phyloP scores from a whole-genome alignment of 345 rosid species.

The Eucalyptus regnans region DNA sequence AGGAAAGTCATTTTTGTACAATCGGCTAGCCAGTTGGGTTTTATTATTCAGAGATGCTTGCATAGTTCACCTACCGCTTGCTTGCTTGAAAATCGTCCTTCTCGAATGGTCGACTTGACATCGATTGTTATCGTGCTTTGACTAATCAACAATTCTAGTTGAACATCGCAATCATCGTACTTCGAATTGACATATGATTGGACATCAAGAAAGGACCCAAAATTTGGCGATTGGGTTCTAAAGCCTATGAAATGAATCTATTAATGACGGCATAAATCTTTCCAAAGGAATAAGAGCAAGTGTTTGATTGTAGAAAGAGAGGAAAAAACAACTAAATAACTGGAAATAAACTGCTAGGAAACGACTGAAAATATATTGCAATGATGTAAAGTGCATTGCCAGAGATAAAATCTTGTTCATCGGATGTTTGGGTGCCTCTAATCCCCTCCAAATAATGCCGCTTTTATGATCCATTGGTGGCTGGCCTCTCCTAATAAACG shows the following conservation, averaged over 20 bases:
- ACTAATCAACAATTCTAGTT: not conserved
- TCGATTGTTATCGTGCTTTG: not conserved
- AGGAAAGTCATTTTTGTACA: not conserved
- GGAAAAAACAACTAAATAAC: not conserved
- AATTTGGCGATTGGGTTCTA: not conserved
- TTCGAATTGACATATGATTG: not conserved
- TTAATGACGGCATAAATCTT: not conserved
- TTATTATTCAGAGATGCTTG: not conserved
- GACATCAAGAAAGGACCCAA: not conserved
- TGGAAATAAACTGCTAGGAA: not conserved
- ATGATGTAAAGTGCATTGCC: too few species aligned
- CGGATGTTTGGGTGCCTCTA: too few species aligned
- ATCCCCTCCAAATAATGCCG: too few species aligned
- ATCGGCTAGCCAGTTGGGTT: not conserved
- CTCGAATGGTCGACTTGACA: not conserved
- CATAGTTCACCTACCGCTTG: not conserved
- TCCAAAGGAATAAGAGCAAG: not conserved
- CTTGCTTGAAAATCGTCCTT: not conserved
- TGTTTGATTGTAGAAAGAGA: not conserved
- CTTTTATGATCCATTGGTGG: too few species aligned
- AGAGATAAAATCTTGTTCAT: too few species aligned
- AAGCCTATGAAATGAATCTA: not conserved
- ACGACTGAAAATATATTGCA: too few species aligned
- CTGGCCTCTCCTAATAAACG: too few species aligned
- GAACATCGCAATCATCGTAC: not conserved